Evolutionary conservation across 345 rosid genomes (phyloP).

Genomic region (Hirschfeldia incana): DNA sequence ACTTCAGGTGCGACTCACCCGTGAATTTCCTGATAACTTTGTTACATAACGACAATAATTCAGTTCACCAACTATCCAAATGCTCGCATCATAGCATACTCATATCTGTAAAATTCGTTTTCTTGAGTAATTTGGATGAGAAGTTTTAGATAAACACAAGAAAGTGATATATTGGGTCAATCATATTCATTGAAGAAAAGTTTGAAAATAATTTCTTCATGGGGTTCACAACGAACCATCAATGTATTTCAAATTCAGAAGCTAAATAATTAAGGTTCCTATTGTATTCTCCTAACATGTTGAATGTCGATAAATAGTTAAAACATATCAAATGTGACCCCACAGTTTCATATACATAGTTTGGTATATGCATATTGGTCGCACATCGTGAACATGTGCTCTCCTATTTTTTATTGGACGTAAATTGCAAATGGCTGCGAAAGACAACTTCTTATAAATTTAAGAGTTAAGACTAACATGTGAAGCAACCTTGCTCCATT

Average conservation of each 20-base stretch:
- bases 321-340: constrained; percentile 33
- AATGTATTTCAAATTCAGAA: constrained; percentile 13
- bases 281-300: constrained; percentile 28
- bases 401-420: constrained; percentile 2
- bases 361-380: constrained; percentile 33
- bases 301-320: constrained; percentile 30
- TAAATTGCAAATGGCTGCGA: constrained; percentile 11
- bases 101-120: background rate
- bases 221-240: constrained; percentile 23
- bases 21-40: background rate
- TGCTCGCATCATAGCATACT: background rate
- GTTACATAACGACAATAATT: background rate
- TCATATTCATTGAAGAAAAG: constrained; percentile 23
- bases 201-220: constrained; percentile 20
- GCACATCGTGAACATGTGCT: constrained; percentile 34
- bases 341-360: constrained; percentile 14
- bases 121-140: background rate
- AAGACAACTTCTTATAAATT: background rate
- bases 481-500: constrained; percentile 21
- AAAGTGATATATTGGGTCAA: constrained; percentile 6
- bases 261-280: constrained; percentile 11
- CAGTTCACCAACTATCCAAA: background rate
- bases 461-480: background rate
- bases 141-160: background rate
- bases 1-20: constrained; percentile 14